Conservation (phyloP, 768 basidiomycete species). For the Mycena rosella region DNA sequence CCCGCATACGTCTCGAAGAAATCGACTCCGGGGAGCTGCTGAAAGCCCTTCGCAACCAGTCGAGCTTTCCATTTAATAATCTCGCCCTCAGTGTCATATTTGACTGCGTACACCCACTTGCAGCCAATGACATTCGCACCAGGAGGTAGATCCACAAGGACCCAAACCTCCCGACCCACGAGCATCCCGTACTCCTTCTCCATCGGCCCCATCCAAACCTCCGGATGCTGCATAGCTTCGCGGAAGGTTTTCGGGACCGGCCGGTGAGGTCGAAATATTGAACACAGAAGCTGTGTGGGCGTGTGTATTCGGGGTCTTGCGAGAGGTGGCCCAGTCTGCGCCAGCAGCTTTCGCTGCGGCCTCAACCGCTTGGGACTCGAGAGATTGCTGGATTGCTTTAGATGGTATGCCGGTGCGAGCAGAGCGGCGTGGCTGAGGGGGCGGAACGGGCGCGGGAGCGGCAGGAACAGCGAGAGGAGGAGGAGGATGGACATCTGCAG, state of each 20-base stretch:
- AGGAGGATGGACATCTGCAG: neutral
- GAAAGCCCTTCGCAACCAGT: constrained; percentile 12
- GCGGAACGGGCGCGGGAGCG: neutral
- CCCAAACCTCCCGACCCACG: constrained; percentile 38
- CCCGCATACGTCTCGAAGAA: constrained; percentile 23
- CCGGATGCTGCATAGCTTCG: constrained; percentile 30
- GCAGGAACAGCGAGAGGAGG: neutral
- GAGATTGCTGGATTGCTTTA: constrained; percentile 12
- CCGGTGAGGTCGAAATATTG: neutral
- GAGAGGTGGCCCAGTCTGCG: constrained; percentile 12
- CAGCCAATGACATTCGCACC: constrained; percentile 21
- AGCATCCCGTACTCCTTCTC: constrained; percentile 25
- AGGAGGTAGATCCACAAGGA: constrained; percentile 33
- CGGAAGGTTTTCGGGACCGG: neutral
- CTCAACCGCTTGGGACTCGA: constrained; percentile 2
- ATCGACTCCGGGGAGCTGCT: constrained; percentile 14
- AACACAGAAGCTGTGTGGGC: neutral
- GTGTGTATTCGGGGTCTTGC: constrained; percentile 10
- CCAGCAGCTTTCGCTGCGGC: constrained; percentile 21
- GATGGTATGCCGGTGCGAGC: neutral
- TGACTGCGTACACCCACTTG: constrained; percentile 50
- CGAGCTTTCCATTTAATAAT: constrained; percentile 22
- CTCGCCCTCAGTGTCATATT: constrained; percentile 42
- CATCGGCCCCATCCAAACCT: constrained; percentile 29
- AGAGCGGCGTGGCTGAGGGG: neutral